Base-by-base conservation (phyloP, 495 filamentous ascomycete genomes). In the Penicillium cosmopolitanum region DNA sequence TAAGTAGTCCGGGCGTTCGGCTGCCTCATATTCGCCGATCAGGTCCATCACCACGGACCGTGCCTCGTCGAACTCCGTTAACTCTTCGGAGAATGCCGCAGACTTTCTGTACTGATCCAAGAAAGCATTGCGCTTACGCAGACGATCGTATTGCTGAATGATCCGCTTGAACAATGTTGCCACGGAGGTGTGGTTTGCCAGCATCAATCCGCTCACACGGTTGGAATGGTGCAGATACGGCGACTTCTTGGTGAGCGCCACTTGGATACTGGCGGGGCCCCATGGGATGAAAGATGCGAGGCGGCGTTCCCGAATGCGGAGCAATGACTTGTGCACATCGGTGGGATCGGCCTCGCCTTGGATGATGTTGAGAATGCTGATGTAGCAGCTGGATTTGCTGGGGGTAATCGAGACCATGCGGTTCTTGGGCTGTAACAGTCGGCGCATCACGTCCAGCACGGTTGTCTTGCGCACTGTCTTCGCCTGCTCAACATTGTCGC, bases 241-340 rank as follows among this genome's bases (percentile, higher is more conserved):
- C 35, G 91, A 96, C 69, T 96, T 93, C 81, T 96, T 96, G 5
- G 95, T 97, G 44, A 98, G 78, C 2, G 95, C 95, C 12, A 98
- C 95, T 74, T 98, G 95, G 62, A 98, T 98, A 69, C 89, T 94
- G 11, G 95, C 95, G 0, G 95, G 95, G n/a, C 95, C 95, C 95
- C 95, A 98, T 15, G 96, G 96, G 62, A 98, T 98, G 70, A 98
- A 98, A 5, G 92, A 96, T 6, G 95, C 96, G 12, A 98, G 81
- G 46, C 90, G 88, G 50, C 95, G 90, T 75, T 98, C 95, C 36
- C 95, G 89, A 68, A 98, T 98, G 57, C 95, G 91, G 53, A 98
- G 87, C 53, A 98, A 82, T 36, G 93, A 97, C 85, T 98, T 98
- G 78, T 98, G 95, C 52, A 91, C 88, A 77, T 98, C 95, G 7